phyloP scores from a whole-genome alignment of 2,329 filamentous ascomycete species.

The Fusarium coffeatum region DNA sequence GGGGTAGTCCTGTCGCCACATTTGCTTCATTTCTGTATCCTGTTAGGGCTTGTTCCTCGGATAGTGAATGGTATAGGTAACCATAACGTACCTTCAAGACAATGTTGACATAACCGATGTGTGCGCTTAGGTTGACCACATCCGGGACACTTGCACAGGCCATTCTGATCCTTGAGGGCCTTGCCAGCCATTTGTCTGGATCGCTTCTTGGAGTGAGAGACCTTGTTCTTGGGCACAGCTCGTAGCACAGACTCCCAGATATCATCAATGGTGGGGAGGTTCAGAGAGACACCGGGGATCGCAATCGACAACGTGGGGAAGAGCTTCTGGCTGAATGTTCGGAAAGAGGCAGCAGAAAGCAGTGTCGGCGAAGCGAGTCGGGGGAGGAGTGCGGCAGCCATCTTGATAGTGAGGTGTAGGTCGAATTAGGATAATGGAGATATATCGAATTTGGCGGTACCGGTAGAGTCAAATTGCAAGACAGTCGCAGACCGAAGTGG shows the following conservation, averaged over 20 bases:
- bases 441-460: conserved; percentile 18
- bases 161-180: conserved; percentile 88
- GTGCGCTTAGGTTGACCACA: conserved; percentile 90
- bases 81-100: conserved; percentile 75
- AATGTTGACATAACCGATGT: conserved; percentile 89
- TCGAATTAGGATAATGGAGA: conserved; percentile 19
- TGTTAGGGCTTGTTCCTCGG: conserved; percentile 21
- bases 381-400: conserved; percentile 69
- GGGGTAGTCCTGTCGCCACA: conserved; percentile 57
- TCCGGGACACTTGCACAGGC: conserved; percentile 86
- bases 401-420: conserved; percentile 47
- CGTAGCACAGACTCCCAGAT: conserved; percentile 94
- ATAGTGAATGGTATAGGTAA: neutral
- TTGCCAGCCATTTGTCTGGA: conserved; percentile 96
- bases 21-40: conserved; percentile 57
- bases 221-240: conserved; percentile 98
- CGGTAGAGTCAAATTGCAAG: conserved; percentile 8
- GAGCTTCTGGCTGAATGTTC: conserved; percentile 60
- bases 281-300: conserved; percentile 69
- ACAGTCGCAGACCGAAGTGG: neutral
- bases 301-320: conserved; percentile 67
- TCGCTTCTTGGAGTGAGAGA: conserved; percentile 94
- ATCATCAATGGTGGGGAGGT: conserved; percentile 71
- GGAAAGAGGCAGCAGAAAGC: conserved; percentile 58
- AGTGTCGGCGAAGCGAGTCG: conserved; percentile 59